A percentile compares a stretch with the other conserved stretches of the same genome.
Conservation (phyloP, 129 eudicot species). For the Smallanthus sonchifolius region DNA sequence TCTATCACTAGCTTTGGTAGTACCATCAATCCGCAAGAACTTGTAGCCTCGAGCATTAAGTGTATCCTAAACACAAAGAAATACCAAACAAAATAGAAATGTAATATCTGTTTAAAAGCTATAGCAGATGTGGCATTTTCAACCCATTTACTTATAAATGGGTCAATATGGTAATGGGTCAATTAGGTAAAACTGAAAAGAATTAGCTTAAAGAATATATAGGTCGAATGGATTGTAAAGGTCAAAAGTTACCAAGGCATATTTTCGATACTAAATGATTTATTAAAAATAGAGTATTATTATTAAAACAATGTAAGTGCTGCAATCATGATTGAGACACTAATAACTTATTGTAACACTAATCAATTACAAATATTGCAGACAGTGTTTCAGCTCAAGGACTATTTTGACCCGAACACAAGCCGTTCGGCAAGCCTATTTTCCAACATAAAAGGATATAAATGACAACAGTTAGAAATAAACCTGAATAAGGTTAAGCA, state of each 20-base stretch:
- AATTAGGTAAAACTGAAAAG: too few relatives aligned
- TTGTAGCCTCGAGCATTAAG: slow-evolving; percentile 49
- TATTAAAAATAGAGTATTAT: background rate
- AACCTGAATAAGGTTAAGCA: slow-evolving; percentile 92
- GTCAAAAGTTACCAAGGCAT: background rate
- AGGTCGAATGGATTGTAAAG: background rate
- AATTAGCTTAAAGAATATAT: background rate
- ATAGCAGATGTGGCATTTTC: background rate
- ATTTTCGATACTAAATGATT: background rate
- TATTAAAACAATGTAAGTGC: background rate
- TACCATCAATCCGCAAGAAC: slow-evolving; percentile 88
- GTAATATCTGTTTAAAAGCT: background rate
- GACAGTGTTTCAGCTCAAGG: background rate
- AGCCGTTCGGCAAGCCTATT: background rate
- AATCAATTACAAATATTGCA: background rate
- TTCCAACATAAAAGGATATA: background rate
- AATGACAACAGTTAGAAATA: background rate
- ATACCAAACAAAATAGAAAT: background rate
- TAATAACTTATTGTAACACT: background rate
- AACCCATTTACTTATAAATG: background rate
- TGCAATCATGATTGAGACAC: background rate
- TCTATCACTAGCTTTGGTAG: slow-evolving; percentile 84
- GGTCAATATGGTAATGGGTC: background rate
- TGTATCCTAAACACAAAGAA: slow-evolving; percentile 47
- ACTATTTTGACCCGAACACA: background rate